phyloP scores from a whole-genome alignment of 257 asterid genomes.

The Primulina huaijiensis region DNA sequence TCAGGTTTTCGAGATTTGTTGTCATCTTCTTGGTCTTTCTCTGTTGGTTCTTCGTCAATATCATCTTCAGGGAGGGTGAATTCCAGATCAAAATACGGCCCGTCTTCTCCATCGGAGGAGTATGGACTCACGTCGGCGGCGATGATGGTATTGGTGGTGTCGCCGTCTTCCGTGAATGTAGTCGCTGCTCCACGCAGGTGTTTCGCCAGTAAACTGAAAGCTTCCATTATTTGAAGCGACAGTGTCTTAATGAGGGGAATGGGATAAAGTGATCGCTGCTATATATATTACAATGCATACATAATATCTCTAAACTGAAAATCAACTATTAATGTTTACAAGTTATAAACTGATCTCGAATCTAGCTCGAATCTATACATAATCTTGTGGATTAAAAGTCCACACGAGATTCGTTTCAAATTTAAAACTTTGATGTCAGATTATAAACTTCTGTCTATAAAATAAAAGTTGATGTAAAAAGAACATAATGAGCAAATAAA shows the following conservation, averaged over 20 bases:
- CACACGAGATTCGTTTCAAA: no score
- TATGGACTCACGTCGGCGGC: slow-evolving; percentile 31
- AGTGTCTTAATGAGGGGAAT: slow-evolving; percentile 23
- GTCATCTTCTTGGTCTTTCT: slow-evolving; percentile 15
- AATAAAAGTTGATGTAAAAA: no score
- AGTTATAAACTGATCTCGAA: no score
- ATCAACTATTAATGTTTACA: no score
- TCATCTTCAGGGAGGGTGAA: slow-evolving; percentile 36
- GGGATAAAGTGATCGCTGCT: not conserved
- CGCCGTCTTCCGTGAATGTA: slow-evolving; percentile 2
- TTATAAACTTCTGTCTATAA: no score
- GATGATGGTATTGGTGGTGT: slow-evolving; percentile 29
- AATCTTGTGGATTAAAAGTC: no score
- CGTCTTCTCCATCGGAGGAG: slow-evolving; percentile 50
- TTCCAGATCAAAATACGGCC: slow-evolving; percentile 51
- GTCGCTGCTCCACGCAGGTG: slow-evolving; percentile 38
- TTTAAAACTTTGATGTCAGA: no score
- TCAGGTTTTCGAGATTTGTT: slow-evolving; percentile 11
- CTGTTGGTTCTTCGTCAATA: slow-evolving; percentile 28
- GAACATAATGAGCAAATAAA: no score
- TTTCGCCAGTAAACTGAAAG: slow-evolving; percentile 43
- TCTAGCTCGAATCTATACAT: no score
- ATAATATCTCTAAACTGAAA: no score
- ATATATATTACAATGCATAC: no score
- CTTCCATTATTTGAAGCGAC: slow-evolving; percentile 57